Conservation (phyloP, 2,329 filamentous ascomycete species). For the Sclerotinia subarctica region DNA sequence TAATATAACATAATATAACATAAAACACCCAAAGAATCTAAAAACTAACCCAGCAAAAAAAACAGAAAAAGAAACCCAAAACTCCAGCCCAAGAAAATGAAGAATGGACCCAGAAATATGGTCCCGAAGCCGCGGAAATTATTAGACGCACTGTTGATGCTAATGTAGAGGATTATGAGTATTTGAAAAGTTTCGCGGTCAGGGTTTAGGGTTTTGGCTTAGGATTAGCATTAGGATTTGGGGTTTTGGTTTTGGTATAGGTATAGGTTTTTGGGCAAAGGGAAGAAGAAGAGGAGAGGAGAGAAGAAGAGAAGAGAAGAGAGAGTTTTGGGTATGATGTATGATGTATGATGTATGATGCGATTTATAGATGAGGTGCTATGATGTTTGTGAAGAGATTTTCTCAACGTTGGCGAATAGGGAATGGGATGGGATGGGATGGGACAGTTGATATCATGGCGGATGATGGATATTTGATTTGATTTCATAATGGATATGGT, state of each 20-base stretch:
- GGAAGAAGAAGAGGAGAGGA: too few relatives aligned
- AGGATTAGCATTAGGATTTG: background rate
- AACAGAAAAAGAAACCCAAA: slow-evolving; percentile 53
- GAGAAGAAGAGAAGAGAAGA: too few relatives aligned
- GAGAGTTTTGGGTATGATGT: background rate
- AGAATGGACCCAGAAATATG: slow-evolving; percentile 73
- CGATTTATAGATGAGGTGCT: background rate
- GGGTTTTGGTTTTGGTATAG: too few relatives aligned
- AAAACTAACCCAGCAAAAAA: background rate
- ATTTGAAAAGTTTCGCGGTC: slow-evolving; percentile 74
- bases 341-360: too few relatives aligned
- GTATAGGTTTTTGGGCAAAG: too few relatives aligned
- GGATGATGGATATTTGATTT: too few relatives aligned
- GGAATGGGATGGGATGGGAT: background rate
- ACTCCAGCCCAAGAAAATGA: slow-evolving; percentile 63
- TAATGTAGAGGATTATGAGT: slow-evolving; percentile 74
- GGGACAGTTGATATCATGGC: too few relatives aligned
- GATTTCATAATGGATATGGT: too few relatives aligned
- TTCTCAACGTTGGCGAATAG: background rate
- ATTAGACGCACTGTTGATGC: slow-evolving; percentile 70
- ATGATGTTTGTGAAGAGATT: too few relatives aligned
- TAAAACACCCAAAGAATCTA: too few relatives aligned
- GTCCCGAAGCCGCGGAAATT: slow-evolving; percentile 64
- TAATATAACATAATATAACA: too few relatives aligned
- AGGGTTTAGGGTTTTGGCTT: slow-evolving; percentile 52